phyloP scores from a whole-genome alignment of 352 stramenopile genomes.

The Pythium insidiosum region DNA sequence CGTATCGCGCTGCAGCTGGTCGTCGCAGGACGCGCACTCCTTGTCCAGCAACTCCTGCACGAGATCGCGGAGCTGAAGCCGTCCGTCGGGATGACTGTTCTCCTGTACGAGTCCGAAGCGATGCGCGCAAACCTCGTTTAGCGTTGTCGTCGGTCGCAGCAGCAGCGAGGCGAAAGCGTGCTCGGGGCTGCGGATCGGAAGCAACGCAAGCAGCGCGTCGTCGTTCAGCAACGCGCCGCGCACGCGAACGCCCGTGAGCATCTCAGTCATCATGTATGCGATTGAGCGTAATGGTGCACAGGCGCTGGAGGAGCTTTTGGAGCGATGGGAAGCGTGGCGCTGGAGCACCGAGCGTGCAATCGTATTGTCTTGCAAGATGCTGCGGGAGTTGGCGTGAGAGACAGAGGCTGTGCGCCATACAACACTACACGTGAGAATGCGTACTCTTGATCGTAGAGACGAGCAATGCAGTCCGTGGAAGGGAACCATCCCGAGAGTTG shows the following conservation, averaged over 20 bases:
- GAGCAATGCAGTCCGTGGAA: slow-evolving; percentile 11
- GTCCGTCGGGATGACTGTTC: no score
- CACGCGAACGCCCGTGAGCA: slow-evolving; percentile 41
- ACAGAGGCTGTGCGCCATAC: no score
- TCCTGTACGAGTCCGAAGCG: no score
- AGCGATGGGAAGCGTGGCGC: slow-evolving; percentile 11
- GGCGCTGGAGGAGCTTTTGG: no score
- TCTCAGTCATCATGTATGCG: slow-evolving; percentile 49
- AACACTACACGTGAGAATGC: no score
- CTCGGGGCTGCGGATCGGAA: slow-evolving; percentile 17
- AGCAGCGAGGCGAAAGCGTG: slow-evolving; percentile 22
- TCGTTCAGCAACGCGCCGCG: slow-evolving; percentile 23
- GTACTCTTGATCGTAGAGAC: slow-evolving; percentile 14
- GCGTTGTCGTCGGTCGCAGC: slow-evolving; percentile 11
- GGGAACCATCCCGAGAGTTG: slow-evolving; percentile 39
- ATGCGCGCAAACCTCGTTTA: slow-evolving; percentile 6
- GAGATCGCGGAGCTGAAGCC: slow-evolving; percentile 22
- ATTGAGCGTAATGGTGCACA: slow-evolving; percentile 47
- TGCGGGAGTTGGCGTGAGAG: no score
- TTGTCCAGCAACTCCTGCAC: slow-evolving; percentile 28
- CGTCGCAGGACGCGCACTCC: slow-evolving; percentile 31
- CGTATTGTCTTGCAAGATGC: slow-evolving; percentile 23
- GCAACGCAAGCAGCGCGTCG: slow-evolving; percentile 17
- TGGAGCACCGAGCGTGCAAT: slow-evolving; percentile 20
- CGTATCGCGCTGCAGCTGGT: slow-evolving; percentile 22